Base-by-base conservation (phyloP, 345 rosid species). In the Conringia planisiliqua region DNA sequence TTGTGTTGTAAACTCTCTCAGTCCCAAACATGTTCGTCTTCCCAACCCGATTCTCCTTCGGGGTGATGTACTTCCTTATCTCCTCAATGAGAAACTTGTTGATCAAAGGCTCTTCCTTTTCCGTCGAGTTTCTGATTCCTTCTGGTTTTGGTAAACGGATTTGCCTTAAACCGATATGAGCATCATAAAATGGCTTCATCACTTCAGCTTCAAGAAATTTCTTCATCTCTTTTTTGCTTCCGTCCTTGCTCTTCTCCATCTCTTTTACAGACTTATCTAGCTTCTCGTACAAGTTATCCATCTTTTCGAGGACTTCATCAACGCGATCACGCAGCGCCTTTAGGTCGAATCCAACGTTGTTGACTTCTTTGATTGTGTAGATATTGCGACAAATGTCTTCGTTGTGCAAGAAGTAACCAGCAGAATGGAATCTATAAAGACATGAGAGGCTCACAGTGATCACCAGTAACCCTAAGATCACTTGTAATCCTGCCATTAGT, bases 1-100 rank as follows among this genome's bases (percentile, higher is more conserved):
- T 84, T 0, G 94, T 89, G 83, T 85, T 91, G 73, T 81, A 81
- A 42, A 88, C 78, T 76, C 80, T 88, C 72, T 83, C 87, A 0
- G 87, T 83, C 70, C 98, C 97, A 68, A 88, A 89, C 29, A 94
- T 80, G 70, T 89, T 94, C 2, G 82, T 42, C 72, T 87, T 88
- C 75, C 83, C 89, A 9, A 73, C 72, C n/a, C 90, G 73, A 75
- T 82, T 94, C 63, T 76, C 86, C 73, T 89, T 89, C 0, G 96
- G 96, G 17, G 90, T 81, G 6, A 91, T 82, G 62, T 91, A 94
- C 79, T 88, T 83, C 72, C 95, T 64, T 27, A 91, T 87, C 85
- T 94, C 97, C 77, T 91, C 97, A 1, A 61, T 57, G 40, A 86
- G 75, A 35, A 94, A 89, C 6, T 74, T 68, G 72, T 94, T 89